Percentiles rank a stretch among this genome's conserved stretches.
phyloP scores from a whole-genome alignment of 1,284 basidiomycete species.

The Sanghuangporus baumii region DNA sequence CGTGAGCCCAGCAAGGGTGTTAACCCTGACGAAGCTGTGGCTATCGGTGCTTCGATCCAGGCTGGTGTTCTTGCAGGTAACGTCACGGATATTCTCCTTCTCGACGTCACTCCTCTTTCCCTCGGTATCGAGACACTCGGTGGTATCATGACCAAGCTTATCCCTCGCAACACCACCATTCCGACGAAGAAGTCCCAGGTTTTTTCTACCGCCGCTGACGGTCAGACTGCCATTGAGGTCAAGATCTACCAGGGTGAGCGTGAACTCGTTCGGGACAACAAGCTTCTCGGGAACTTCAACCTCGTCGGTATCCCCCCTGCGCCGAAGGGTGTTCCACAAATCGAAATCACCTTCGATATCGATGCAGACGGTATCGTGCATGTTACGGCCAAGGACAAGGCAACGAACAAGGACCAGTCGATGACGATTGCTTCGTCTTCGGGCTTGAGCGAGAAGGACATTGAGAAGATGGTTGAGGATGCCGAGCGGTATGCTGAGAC shows the following conservation, averaged over 20 bases:
- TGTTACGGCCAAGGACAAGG: slow-evolving; percentile 95
- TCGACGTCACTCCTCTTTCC: slow-evolving; percentile 94
- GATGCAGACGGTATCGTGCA: slow-evolving; percentile 98
- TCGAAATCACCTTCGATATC: slow-evolving; percentile 98
- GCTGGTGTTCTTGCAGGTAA: slow-evolving; percentile 95
- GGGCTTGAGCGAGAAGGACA: slow-evolving; percentile 93
- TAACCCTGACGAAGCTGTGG: slow-evolving; percentile 95
- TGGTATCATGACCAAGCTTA: slow-evolving; percentile 97
- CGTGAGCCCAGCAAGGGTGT: slow-evolving; percentile 97
- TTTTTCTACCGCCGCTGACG: slow-evolving; percentile 96
- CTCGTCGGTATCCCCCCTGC: slow-evolving; percentile 96
- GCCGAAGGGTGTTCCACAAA: slow-evolving; percentile 97
- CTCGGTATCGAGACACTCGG: slow-evolving; percentile 97
- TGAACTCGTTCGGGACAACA: slow-evolving; percentile 97
- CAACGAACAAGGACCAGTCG: slow-evolving; percentile 94
- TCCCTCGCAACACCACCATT: slow-evolving; percentile 97
- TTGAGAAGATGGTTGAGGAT: slow-evolving; percentile 95
- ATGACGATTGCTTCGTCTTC: slow-evolving; percentile 98
- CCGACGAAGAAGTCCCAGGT: slow-evolving; percentile 99
- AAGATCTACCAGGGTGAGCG: slow-evolving; percentile 99
- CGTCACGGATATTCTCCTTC: slow-evolving; percentile 92
- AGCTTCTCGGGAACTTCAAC: slow-evolving; percentile 99
- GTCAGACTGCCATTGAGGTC: slow-evolving; percentile 94
- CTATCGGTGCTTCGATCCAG: slow-evolving; percentile 90
- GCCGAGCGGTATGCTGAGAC: slow-evolving; percentile 91